Evolutionary conservation across 2,329 filamentous ascomycete species (phyloP).

Genomic region (Pestalotiopsis sp.): DNA sequence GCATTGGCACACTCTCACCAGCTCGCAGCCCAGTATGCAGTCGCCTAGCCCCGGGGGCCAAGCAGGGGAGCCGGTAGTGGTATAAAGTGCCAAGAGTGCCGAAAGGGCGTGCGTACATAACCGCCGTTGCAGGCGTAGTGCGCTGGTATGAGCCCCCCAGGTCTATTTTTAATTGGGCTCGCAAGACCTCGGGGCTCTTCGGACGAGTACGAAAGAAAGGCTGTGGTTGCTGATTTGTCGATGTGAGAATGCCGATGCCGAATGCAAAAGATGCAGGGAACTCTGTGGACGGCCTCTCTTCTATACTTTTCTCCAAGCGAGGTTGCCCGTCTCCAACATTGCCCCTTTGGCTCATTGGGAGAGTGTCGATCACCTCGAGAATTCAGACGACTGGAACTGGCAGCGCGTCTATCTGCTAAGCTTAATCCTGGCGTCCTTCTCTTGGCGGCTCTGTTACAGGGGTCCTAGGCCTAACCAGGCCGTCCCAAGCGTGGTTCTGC

Average conservation of each 20-base stretch:
- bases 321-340: neutral
- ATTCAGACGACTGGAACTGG: neutral
- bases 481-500: neutral
- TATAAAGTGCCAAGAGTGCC: neutral
- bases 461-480: neutral
- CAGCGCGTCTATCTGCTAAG: neutral
- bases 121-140: neutral
- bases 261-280: neutral
- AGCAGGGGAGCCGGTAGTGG: neutral
- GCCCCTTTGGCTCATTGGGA: neutral
- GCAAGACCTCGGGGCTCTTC: neutral
- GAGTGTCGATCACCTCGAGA: neutral
- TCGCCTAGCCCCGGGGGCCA: neutral
- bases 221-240: neutral
- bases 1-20: neutral
- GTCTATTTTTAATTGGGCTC: neutral
- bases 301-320: neutral
- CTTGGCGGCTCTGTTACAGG: neutral
- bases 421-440: neutral
- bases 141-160: neutral
- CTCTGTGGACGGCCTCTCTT: neutral
- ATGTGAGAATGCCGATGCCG: neutral
- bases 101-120: neutral
- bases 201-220: neutral
- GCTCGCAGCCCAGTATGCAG: neutral